Evolutionary conservation across 441 rosid species (phyloP), one percentile per base, ranked within the genome.

Genomic region (Erysimum cheiri): DNA sequence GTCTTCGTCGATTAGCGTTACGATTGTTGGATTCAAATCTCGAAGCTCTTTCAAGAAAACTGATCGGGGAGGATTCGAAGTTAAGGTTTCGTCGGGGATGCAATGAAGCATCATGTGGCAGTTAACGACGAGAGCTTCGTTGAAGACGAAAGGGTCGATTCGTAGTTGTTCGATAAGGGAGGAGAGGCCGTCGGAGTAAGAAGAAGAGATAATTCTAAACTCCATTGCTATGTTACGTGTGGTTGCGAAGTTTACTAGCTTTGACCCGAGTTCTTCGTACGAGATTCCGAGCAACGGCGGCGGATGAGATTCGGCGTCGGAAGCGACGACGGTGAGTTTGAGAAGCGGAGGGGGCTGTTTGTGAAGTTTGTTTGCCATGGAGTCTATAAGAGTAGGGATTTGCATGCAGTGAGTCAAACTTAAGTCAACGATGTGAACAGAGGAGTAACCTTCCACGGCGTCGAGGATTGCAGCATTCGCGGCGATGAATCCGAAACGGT

Each of bases 341-440:
- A 93, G 50, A 64, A 88, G 22, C 2, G 96, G 93, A 4, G 83
- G 83, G 2, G 67, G 79, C 40, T 82, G 88, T 32, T 70, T 82
- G 41, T 77, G 73, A 2, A 87, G 81, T 68, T 66, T 81, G 3
- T 87, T 64, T 31, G 75, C 81, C 4, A 93, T 74, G 7, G 96
- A 87, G 52, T 88, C 97, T 22, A 93, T 77, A 6, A 93, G 86
- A 10, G 96, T 93, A 40, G 96, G 98, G 64, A 93, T 87, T 78
- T 93, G 98, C 98, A 93, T 93, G 88, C 96, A 93, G 64, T 90
- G 93, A 4, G 93, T 90, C 50, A 78, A 78, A 83, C 93, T 87
- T n/a, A 93, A 69, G 72, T 93, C 98, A 14, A 93, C 93, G 49
- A 93, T 85, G 69, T 93, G 98, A 35, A 93, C 75, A 4, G 80